phyloP scores from a whole-genome alignment of 2,329 filamentous ascomycete species.

The Beauveria medogensis region DNA sequence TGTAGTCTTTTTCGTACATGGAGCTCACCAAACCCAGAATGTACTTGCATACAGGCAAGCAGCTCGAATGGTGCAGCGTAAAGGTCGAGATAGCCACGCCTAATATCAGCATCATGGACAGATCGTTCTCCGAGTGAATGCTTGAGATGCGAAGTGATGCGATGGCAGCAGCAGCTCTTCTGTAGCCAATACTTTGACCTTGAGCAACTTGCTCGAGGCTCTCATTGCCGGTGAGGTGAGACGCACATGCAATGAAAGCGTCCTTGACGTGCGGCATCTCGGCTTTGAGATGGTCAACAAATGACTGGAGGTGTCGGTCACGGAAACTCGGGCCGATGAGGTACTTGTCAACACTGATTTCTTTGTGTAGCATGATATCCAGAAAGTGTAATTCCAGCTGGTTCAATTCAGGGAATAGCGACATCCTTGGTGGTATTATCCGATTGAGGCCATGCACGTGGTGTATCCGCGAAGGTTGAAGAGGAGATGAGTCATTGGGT shows the following conservation, averaged over 20 bases:
- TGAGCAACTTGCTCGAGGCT: slow-evolving; percentile 5
- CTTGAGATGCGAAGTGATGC: slow-evolving; percentile 3
- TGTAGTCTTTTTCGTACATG: neutral
- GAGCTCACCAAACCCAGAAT: slow-evolving; percentile 3
- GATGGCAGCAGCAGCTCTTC: slow-evolving; percentile 10
- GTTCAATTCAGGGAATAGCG: slow-evolving; percentile 8
- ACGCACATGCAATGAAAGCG: slow-evolving; percentile 11
- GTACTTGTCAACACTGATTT: slow-evolving; percentile 12
- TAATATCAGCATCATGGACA: slow-evolving; percentile 8
- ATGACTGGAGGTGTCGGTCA: slow-evolving; percentile 9
- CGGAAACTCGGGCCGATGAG: slow-evolving; percentile 11
- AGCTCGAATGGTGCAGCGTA: slow-evolving; percentile 7
- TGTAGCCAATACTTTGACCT: slow-evolving; percentile 10
- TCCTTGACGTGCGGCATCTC: slow-evolving; percentile 8
- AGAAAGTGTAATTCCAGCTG: slow-evolving; percentile 9
- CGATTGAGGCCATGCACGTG: neutral
- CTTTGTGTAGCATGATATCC: slow-evolving; percentile 9
- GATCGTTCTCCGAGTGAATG: neutral
- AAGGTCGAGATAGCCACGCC: slow-evolving; percentile 11
- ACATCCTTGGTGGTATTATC: neutral
- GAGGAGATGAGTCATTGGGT: neutral
- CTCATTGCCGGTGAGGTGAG: slow-evolving; percentile 5
- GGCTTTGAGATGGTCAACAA: slow-evolving; percentile 6
- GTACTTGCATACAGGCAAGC: neutral
- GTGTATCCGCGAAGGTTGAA: neutral